Evolutionary conservation across 2,329 filamentous ascomycete genomes (phyloP).

Genomic region (Dactylellina haptotyla): DNA sequence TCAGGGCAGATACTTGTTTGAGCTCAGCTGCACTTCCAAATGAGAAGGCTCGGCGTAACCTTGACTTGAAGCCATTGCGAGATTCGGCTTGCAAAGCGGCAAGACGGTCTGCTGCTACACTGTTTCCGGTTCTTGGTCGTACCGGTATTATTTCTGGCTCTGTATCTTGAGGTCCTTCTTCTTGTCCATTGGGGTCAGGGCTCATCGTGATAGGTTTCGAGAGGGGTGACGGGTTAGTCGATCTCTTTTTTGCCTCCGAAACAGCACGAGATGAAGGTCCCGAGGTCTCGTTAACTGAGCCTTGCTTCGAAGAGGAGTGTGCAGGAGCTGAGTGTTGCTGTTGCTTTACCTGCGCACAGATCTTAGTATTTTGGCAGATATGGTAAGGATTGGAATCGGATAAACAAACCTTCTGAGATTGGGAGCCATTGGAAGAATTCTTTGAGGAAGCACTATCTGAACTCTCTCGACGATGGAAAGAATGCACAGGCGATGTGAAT

Average conservation of each 20-base stretch:
- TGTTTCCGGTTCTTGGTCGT: constrained; percentile 60
- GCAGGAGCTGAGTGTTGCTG: constrained; percentile 22
- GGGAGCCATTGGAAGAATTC: constrained; percentile 47
- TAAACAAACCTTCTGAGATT: constrained; percentile 34
- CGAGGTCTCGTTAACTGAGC: neutral
- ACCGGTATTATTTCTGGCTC: constrained; percentile 47
- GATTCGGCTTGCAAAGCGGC: constrained; percentile 74
- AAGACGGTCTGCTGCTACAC: constrained; percentile 83
- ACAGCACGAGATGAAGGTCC: constrained; percentile 59
- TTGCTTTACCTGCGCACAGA: constrained; percentile 12
- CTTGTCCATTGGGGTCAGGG: constrained; percentile 61
- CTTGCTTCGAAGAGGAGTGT: constrained; percentile 63
- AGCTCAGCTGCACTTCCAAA: constrained; percentile 96
- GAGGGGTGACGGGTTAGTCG: constrained; percentile 75
- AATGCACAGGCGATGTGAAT: constrained; percentile 39
- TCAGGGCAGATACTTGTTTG: constrained; percentile 73
- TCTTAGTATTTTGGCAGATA: neutral
- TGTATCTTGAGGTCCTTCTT: constrained; percentile 38
- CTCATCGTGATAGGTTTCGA: constrained; percentile 76
- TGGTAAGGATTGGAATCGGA: neutral
- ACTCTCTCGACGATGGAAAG: constrained; percentile 46
- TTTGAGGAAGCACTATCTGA: constrained; percentile 48
- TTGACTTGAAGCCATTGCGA: constrained; percentile 64
- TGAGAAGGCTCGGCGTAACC: constrained; percentile 87
- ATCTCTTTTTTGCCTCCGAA: constrained; percentile 73